Evolutionary conservation across 805 yeast species (phyloP).

Genomic region (Barnettozyma populi): DNA sequence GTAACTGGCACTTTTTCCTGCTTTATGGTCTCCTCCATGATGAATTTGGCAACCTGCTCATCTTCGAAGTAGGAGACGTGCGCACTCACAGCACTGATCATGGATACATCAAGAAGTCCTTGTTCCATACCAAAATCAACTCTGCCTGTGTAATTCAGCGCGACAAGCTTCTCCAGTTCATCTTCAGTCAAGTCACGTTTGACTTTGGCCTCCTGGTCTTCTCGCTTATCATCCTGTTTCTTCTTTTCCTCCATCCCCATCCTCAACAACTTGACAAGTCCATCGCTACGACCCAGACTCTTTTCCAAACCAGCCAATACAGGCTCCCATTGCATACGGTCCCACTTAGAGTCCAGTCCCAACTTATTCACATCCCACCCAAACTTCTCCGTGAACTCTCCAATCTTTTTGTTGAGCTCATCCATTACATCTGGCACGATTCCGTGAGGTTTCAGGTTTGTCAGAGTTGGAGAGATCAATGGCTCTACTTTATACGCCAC

Average conservation of each 20-base stretch:
- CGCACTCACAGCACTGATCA: constrained; percentile 78
- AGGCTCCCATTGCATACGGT: neutral
- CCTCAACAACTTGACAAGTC: constrained; percentile 5
- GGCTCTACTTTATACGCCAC: constrained; percentile 91
- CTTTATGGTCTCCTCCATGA: constrained; percentile 51
- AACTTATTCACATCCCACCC: neutral
- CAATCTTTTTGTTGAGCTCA: constrained; percentile 6
- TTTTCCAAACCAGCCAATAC: neutral
- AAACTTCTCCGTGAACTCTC: constrained; percentile 2
- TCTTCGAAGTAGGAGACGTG: constrained; percentile 89
- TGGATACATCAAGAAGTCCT: constrained; percentile 72
- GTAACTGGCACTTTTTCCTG: constrained; percentile 19
- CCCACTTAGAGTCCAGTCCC: neutral
- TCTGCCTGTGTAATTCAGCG: constrained; percentile 67
- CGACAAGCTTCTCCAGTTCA: constrained; percentile 33
- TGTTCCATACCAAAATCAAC: constrained; percentile 77
- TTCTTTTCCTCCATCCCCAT: constrained; percentile 3
- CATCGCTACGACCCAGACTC: constrained; percentile 4
- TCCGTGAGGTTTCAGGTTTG: constrained; percentile 6
- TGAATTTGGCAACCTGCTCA: constrained; percentile 73
- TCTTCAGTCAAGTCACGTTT: constrained; percentile 22
- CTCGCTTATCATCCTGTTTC: constrained; percentile 10
- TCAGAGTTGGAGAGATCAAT: constrained; percentile 39
- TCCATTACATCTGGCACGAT: constrained; percentile 2
- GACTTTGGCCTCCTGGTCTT: constrained; percentile 20